A percentile compares a stretch with the other conserved stretches of the same genome.
These are phyloP conservation scores for Periglandula ipomoeae DNA, from an alignment of 2,329 filamentous ascomycete species.

Conservation along the genomic window DNA sequence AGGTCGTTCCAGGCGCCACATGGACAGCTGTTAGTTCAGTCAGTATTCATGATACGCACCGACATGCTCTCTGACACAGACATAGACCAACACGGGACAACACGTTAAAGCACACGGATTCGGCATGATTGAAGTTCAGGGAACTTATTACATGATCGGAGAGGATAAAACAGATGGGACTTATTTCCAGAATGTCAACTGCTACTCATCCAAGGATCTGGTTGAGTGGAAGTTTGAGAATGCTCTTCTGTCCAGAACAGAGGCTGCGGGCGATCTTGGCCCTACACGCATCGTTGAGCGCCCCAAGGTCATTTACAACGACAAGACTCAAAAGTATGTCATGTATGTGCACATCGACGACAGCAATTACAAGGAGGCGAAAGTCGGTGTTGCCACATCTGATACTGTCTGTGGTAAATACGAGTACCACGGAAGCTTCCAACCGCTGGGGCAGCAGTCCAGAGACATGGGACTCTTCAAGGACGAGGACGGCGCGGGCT, in stretches of 20 bases:
- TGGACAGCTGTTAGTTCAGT: conserved; percentile 32
- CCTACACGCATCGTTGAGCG: conserved; percentile 55
- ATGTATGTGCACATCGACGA: conserved; percentile 61
- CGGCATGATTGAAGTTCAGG: conserved; percentile 49
- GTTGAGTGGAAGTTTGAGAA: conserved; percentile 55
- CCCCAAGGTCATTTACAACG: conserved; percentile 61
- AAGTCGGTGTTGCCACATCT: conserved; percentile 53
- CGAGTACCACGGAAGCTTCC: conserved; percentile 24
- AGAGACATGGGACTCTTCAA: conserved; percentile 53
- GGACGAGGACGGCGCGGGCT: conserved; percentile 51
- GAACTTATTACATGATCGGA: conserved; percentile 58
- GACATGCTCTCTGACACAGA: too few species aligned
- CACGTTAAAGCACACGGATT: conserved; percentile 60
- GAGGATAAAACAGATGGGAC: conserved; percentile 59
- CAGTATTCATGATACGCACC: background rate
- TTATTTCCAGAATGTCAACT: conserved; percentile 56
- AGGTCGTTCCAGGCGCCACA: conserved; percentile 34
- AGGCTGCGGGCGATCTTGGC: conserved; percentile 43
- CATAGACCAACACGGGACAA: conserved; percentile 30
- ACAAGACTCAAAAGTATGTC: conserved; percentile 54
- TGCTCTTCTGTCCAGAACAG: conserved; percentile 44
- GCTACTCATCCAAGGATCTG: conserved; percentile 54
- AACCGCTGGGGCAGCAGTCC: conserved; percentile 27
- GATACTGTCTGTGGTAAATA: conserved; percentile 53
- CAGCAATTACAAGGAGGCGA: conserved; percentile 51